Evolutionary conservation across 371 early-diverging fungal species (phyloP), one percentile per base, ranked within the genome.

Genomic region (Nematocida sp.): DNA sequence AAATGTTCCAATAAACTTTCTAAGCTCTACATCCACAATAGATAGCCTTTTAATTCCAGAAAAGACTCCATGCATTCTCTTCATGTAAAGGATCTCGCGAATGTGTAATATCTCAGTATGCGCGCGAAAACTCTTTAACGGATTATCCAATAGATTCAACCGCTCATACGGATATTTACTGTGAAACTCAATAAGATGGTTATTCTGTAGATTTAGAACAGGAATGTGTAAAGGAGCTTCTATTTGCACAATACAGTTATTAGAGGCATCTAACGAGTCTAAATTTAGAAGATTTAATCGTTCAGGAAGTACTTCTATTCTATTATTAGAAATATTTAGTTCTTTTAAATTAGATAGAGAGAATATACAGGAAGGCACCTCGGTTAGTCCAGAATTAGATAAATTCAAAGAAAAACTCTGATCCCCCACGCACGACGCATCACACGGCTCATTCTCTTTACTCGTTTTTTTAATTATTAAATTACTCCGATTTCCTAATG

Each of bases 121-220:
- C 26, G 36, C 60, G 25, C 49, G 45, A 33, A 68, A 59, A 20
- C 55, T 38, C 60, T 68, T 13, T 5, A 68, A 45, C 0, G 69
- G 69, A 33, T 68, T 68, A 7, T 42, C 69, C 47, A 68, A 50
- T 2, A 68, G 40, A 30, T 68, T 68, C n/a, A 68, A 25, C 69
- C 40, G 40, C 1, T 32, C 28, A 36, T 68, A 59, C 28, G 23
- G 25, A 23, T 56, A 59, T n/a, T 16, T 40, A 23, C 69, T 68
- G 11, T 45, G 35, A 60, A 59, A 68, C 32, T 59, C 48, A 5
- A 55, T 18, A 4, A 68, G 11, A 30, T 68, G 57, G 50, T 68
- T 68, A 55, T 59, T 68, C 13, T 32, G 28, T 45, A 68, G 50
- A 36, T 59, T 68, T 2, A 68, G 57, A 11, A 42, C n/a, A 26